Percentiles rank a stretch among this genome's conserved stretches.
Conservation (phyloP, 768 basidiomycete species). For the Termitomyces heimii region DNA sequence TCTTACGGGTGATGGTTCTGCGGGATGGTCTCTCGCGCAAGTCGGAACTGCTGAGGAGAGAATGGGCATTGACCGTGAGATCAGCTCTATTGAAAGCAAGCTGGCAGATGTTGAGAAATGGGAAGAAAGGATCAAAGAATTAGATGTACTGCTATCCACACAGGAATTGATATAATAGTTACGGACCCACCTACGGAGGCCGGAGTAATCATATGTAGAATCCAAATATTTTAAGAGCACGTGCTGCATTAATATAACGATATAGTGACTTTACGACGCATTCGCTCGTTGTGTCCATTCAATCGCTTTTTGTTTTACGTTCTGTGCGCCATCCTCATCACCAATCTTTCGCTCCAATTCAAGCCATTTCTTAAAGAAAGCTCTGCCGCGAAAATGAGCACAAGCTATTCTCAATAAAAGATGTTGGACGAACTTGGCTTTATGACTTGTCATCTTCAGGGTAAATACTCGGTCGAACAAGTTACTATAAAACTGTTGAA, state of each 20-base stretch:
- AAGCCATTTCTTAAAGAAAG: slow-evolving; percentile 98
- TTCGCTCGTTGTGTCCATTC: slow-evolving; percentile 81
- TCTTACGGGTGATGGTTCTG: slow-evolving; percentile 64
- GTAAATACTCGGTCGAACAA: slow-evolving; percentile 82
- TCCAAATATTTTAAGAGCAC: background rate
- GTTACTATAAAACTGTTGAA: slow-evolving; percentile 39
- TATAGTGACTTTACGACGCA: slow-evolving; percentile 19
- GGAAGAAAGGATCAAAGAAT: slow-evolving; percentile 63
- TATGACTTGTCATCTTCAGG: slow-evolving; percentile 88
- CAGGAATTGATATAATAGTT: slow-evolving; percentile 25
- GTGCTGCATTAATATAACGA: background rate
- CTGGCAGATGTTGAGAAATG: slow-evolving; percentile 67
- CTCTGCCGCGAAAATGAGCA: slow-evolving; percentile 35
- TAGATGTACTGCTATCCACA: slow-evolving; percentile 50
- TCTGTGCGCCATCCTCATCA: slow-evolving; percentile 74
- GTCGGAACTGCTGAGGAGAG: slow-evolving; percentile 72
- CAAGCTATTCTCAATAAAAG: background rate
- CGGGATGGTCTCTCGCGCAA: slow-evolving; percentile 63
- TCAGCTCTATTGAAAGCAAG: slow-evolving; percentile 55
- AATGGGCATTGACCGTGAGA: slow-evolving; percentile 73
- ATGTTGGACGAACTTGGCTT: slow-evolving; percentile 75
- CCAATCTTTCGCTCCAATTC: slow-evolving; percentile 82
- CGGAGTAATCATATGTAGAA: background rate
- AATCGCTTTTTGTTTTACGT: slow-evolving; percentile 83
- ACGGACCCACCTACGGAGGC: background rate